These are phyloP conservation scores for Botrytis porri DNA, from an alignment of 2,329 filamentous ascomycete genomes.

Conservation along the genomic window DNA sequence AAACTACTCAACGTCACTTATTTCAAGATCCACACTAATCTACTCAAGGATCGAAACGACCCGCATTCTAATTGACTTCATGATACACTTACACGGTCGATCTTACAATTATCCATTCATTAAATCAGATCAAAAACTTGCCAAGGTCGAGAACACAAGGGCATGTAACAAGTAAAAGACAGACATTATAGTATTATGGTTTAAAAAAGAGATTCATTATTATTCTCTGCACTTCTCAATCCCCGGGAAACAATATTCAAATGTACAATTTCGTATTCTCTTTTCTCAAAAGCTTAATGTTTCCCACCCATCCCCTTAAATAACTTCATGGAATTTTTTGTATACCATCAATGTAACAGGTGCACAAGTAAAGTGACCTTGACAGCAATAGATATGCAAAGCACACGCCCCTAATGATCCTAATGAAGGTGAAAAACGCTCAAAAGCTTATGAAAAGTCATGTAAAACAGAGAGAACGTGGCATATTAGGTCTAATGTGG, in stretches of 20 bases:
- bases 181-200: not conserved
- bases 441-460: constrained; percentile 27
- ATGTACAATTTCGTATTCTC: constrained; percentile 35
- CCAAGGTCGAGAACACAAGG: not conserved
- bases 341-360: constrained; percentile 9
- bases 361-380: constrained; percentile 10
- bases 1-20: not conserved
- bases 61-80: not conserved
- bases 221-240: constrained; percentile 17
- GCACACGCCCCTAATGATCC: constrained; percentile 23
- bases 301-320: constrained; percentile 11
- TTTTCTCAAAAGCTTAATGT: constrained; percentile 26
- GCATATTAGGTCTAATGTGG: constrained; percentile 40
- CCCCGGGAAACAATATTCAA: constrained; percentile 23
- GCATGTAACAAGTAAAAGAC: not conserved
- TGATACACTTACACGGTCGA: not conserved
- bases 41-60: not conserved
- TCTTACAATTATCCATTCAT: not conserved
- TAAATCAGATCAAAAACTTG: not conserved
- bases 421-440: constrained; percentile 31
- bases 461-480: constrained; percentile 36
- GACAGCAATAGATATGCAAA: constrained; percentile 25
- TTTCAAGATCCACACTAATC: not conserved
- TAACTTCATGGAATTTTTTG: constrained; percentile 10
- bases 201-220: constrained; percentile 19